Base-by-base conservation (phyloP, 352 stramenopile genomes). In the Globisporangium middletonii region DNA sequence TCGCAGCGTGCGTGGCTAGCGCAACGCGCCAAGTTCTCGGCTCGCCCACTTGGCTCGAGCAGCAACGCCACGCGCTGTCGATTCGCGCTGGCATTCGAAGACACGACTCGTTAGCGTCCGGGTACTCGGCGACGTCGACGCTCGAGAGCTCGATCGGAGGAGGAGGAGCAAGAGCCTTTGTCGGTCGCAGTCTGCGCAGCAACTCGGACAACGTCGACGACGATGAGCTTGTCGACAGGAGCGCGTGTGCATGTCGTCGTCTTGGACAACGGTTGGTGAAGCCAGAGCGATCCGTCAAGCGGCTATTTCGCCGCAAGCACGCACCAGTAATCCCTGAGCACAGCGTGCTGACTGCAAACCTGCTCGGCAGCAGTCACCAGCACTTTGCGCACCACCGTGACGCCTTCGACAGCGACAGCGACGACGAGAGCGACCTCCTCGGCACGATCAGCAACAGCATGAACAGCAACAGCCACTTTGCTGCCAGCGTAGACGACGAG, bases 281-380 rank as follows among this genome's bases (percentile, higher is more conserved):
- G 18, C 54, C 37, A 30, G 30, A 35, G 30, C 30, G 30, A 4
- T 35, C 30, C 4, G 23, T 44, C 33, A 6, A 28, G 19, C 54
- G 54, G 23, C 54, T 43, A 23, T 60, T 60, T 38, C 54, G 54
- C 16, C 45, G 49, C 30, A 60, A 56, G 49, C 43, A 55, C 45
- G 23, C 37, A 15, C 18, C 41, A 26, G 30, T 35, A 8, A 45
- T 60, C 12, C 49, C 45, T 8, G 54, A 60, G n/a, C 42, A 60
- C 18, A 60, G 30, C 43, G 37, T 60, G 45, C n/a, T 60, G 6
- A 60, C 54, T 13, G 49, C 26, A 30, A 55, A 55, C 18, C 28
- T 55, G 8, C 50, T 55, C 33, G 26, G 26, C 8, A 27, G 23
- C 11, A 50, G 46, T 27, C 23, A 50, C 19, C 46, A 50, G 46